Conservation (phyloP, 108 stramenopile species). For the Cyclotella distinguenda region DNA sequence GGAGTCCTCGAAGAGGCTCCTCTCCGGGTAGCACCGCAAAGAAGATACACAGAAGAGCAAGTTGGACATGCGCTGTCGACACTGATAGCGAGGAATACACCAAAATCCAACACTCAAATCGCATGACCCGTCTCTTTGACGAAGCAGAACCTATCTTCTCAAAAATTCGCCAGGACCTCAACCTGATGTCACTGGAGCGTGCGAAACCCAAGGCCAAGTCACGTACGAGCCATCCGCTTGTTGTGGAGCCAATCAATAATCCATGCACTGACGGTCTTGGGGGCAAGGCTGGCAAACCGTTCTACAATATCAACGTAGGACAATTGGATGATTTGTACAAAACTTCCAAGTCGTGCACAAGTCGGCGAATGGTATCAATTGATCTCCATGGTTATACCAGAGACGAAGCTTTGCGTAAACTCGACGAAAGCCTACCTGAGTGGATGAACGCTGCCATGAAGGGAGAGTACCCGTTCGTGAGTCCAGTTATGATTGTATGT, state of each 20-base stretch:
- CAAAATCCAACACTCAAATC: constrained; percentile 24
- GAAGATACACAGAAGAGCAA: neutral
- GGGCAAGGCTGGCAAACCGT: constrained; percentile 39
- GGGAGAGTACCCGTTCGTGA: constrained; percentile 38
- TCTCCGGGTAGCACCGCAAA: neutral
- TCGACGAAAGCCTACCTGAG: constrained; percentile 27
- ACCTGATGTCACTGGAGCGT: constrained; percentile 14
- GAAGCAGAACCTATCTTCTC: constrained; percentile 34
- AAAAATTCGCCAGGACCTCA: constrained; percentile 29
- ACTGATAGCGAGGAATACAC: constrained; percentile 15
- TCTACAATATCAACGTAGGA: constrained; percentile 31
- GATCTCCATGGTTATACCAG: constrained; percentile 37
- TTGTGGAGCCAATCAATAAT: constrained; percentile 18
- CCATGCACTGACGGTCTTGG: constrained; percentile 21
- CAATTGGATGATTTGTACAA: constrained; percentile 39
- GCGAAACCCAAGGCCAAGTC: constrained; percentile 23
- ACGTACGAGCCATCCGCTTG: neutral
- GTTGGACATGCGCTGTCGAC: constrained; percentile 10
- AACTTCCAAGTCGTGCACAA: constrained; percentile 4
- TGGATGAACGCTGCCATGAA: constrained; percentile 32
- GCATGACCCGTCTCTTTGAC: constrained; percentile 23
- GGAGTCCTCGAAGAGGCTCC: neutral
- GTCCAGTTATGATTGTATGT: constrained; percentile 34
- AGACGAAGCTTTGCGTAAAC: constrained; percentile 20
- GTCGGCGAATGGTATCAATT: constrained; percentile 1